phyloP scores from a whole-genome alignment of 371 early-diverging fungal genomes.

The Rhizopus delemar region DNA sequence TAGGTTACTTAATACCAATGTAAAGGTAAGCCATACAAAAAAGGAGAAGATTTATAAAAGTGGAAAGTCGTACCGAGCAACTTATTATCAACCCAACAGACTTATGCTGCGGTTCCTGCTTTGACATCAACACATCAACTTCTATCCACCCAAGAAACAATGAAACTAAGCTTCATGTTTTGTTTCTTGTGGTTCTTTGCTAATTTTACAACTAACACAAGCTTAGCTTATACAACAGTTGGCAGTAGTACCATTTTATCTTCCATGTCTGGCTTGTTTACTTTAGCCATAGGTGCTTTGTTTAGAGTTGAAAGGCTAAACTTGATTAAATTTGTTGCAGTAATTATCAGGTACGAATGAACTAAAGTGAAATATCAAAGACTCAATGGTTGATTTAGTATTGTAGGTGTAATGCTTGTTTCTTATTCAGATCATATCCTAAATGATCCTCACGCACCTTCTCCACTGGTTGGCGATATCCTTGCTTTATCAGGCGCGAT shows the following conservation, averaged over 20 bases:
- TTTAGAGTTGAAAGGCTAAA: slow-evolving; percentile 64
- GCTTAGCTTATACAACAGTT: slow-evolving; percentile 79
- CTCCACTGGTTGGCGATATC: slow-evolving; percentile 62
- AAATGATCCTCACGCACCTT: slow-evolving; percentile 5
- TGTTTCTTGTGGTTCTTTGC: slow-evolving; percentile 83
- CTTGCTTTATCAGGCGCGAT: slow-evolving; percentile 70
- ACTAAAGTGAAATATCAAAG: no score
- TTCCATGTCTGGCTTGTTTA: slow-evolving; percentile 78
- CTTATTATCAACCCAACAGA: background rate
- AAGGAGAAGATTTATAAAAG: no score
- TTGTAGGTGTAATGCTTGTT: slow-evolving; percentile 56
- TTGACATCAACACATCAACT: slow-evolving; percentile 14
- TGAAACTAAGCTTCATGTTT: slow-evolving; percentile 70
- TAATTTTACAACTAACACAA: slow-evolving; percentile 75
- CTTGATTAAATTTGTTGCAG: slow-evolving; percentile 55
- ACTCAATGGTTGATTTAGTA: slow-evolving; percentile 27
- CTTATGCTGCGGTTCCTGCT: slow-evolving; percentile 15
- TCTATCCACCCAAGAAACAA: slow-evolving; percentile 55
- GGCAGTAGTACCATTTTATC: slow-evolving; percentile 79
- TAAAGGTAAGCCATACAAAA: background rate
- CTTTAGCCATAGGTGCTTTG: slow-evolving; percentile 65
- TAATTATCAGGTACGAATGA: slow-evolving; percentile 43
- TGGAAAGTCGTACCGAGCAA: no score
- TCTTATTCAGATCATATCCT: slow-evolving; percentile 38
- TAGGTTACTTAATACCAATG: background rate